Conservation (phyloP, 805 yeast genomes). For the Sugiyamaella mastotermitis region DNA sequence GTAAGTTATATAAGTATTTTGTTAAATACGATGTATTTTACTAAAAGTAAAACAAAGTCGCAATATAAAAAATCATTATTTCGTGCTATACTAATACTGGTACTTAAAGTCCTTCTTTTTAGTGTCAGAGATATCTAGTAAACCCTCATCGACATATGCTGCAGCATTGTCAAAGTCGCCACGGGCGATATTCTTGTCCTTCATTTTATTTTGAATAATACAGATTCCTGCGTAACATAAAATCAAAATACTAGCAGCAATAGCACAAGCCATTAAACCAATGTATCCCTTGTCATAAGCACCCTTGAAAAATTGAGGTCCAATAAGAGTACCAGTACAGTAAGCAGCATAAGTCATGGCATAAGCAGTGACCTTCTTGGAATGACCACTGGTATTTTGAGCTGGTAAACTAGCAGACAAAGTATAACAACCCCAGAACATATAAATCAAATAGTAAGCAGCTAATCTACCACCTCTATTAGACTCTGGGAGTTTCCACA, state of each 20-base stretch:
- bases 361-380: constrained; percentile 58
- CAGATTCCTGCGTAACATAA: constrained; percentile 6
- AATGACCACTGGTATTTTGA: constrained; percentile 61
- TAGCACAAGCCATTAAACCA: constrained; percentile 9
- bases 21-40: too few species aligned
- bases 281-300: constrained; percentile 8
- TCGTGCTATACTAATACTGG: too few species aligned
- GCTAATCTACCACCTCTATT: constrained; percentile 1
- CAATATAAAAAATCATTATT: too few species aligned
- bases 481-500: constrained; percentile 11
- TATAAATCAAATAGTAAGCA: constrained; percentile 7
- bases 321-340: constrained; percentile 62
- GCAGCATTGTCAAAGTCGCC: constrained; percentile 10
- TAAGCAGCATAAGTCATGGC: constrained; percentile 58
- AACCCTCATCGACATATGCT: constrained; percentile 6
- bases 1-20: too few species aligned
- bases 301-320: constrained; percentile 60
- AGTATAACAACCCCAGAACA: constrained; percentile 13
- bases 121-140: too few species aligned
- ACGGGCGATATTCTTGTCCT: constrained; percentile 7
- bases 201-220: constrained; percentile 7
- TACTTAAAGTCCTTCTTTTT: too few species aligned
- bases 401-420: constrained; percentile 11
- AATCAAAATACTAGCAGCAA: constrained; percentile 4
- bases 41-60: too few species aligned